Conservation (phyloP, 495 filamentous ascomycete species). For the Daldinia loculata region DNA sequence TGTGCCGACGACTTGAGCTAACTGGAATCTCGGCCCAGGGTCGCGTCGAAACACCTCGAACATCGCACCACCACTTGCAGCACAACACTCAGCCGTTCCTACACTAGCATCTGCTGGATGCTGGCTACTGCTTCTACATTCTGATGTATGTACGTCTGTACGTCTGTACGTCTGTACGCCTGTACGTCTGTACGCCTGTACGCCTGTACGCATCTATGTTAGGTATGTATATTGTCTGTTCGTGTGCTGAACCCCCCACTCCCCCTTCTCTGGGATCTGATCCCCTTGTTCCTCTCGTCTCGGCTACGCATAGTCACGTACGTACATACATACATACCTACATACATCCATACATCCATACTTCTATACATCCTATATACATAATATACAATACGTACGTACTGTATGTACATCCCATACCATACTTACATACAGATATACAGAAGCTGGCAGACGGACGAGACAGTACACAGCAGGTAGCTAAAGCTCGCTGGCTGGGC, state of each 20-base stretch:
- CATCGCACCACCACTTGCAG: slow-evolving; percentile 46
- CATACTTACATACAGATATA: slow-evolving; percentile 6
- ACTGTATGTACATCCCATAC: slow-evolving; percentile 8
- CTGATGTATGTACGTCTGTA: background rate
- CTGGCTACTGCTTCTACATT: background rate
- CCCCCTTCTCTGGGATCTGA: slow-evolving; percentile 36
- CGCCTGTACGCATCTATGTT: background rate
- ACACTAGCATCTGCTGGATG: slow-evolving; percentile 26
- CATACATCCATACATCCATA: background rate
- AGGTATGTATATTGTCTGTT: slow-evolving; percentile 8
- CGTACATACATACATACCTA: slow-evolving; percentile 15
- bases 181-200: too few relatives aligned
- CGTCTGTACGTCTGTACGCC: background rate
- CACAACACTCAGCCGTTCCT: slow-evolving; percentile 33
- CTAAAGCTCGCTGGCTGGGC: slow-evolving; percentile 22
- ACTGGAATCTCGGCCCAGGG: slow-evolving; percentile 52
- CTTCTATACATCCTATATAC: slow-evolving; percentile 12
- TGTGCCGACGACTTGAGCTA: slow-evolving; percentile 47
- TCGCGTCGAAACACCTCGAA: slow-evolving; percentile 53
- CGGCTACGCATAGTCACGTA: slow-evolving; percentile 41
- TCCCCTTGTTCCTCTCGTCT: slow-evolving; percentile 41
- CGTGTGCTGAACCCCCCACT: slow-evolving; percentile 35
- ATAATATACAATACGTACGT: slow-evolving; percentile 8
- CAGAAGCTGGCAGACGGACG: background rate
- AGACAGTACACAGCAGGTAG: slow-evolving; percentile 12